Evolutionary conservation across 352 stramenopile genomes (phyloP).

Genomic region (Globisporangium uncinulatum): DNA sequence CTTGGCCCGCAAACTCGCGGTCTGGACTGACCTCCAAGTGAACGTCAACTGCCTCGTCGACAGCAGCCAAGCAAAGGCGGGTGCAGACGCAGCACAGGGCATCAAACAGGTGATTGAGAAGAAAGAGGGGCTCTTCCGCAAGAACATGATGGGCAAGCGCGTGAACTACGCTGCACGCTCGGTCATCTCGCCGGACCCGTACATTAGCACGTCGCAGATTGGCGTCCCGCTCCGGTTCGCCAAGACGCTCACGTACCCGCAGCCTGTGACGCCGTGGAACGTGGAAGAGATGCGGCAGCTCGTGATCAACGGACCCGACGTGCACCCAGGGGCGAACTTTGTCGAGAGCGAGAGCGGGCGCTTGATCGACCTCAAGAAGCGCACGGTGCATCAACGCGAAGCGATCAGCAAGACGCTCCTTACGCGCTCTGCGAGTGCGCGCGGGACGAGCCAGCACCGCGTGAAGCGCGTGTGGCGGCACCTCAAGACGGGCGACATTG

Average conservation of each 20-base stretch:
- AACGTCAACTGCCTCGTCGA: conserved; percentile 82
- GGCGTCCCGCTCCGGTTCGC: conserved; percentile 98
- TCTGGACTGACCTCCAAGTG: conserved; percentile 98
- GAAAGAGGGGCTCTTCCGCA: conserved; percentile 99
- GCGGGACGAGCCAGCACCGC: conserved; percentile 77
- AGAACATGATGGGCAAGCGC: conserved; percentile 98
- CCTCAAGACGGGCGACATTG: conserved; percentile 96
- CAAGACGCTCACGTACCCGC: conserved; percentile 97
- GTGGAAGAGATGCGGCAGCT: conserved; percentile 95
- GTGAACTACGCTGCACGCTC: conserved; percentile 99
- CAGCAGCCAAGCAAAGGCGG: conserved; percentile 67
- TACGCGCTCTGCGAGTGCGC: conserved; percentile 76
- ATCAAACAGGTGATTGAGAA: conserved; percentile 99
- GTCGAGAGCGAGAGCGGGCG: conserved; percentile 94
- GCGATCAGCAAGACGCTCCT: conserved; percentile 96
- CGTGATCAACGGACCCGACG: conserved; percentile 93
- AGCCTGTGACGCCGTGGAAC: conserved; percentile 98
- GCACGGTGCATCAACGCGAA: conserved; percentile 89
- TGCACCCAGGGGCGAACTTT: conserved; percentile 98
- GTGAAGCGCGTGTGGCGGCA: conserved; percentile 97
- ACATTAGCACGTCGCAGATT: conserved; percentile 99
- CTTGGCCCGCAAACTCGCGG: conserved; percentile 88
- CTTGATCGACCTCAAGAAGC: conserved; percentile 93
- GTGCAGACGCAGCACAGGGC: conserved; percentile 71
- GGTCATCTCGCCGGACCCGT: conserved; percentile 99